Conservation (phyloP, 139 green algal species). For the Gonium pectorale region DNA sequence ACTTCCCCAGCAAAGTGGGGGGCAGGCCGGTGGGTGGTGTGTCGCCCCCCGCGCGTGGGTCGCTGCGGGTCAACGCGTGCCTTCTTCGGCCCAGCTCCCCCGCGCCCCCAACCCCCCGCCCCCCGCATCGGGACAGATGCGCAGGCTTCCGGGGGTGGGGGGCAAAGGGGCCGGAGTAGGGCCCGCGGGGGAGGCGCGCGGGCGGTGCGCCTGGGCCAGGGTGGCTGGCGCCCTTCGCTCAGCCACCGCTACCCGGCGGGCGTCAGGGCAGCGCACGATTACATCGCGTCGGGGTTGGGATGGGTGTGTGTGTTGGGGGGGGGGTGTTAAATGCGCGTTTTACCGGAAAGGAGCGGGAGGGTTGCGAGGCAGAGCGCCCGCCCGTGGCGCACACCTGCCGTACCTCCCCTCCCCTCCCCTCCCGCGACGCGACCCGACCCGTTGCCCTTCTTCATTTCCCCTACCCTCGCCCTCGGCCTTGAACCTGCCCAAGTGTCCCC, state of each 20-base stretch:
- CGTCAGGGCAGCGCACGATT: too few relatives aligned
- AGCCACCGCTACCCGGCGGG: too few relatives aligned
- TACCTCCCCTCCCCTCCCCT: not conserved
- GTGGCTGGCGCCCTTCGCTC: too few relatives aligned
- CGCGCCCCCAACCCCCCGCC: not conserved
- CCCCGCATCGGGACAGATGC: not conserved
- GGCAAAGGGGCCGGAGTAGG: not conserved
- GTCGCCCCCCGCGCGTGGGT: too few relatives aligned
- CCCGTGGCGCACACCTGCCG: not conserved
- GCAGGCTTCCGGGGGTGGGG: not conserved
- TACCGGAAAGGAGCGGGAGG: not conserved
- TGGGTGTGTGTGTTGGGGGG: not conserved
- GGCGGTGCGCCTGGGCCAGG: not conserved
- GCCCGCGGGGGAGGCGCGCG: not conserved
- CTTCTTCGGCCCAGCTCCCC: not conserved
- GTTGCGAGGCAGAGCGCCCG: not conserved
- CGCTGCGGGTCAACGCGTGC: too few relatives aligned
- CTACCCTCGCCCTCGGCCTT: not conserved
- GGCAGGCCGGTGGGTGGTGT: constrained; percentile 70
- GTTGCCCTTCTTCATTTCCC: not conserved
- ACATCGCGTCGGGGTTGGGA: too few relatives aligned
- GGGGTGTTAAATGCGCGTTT: not conserved
- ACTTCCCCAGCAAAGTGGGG: constrained; percentile 86
- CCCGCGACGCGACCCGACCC: too few relatives aligned
- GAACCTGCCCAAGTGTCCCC: not conserved